These are phyloP conservation scores for Solanum megistacrolobum DNA, from an alignment of 257 asterid genomes.

Conservation along the genomic window DNA sequence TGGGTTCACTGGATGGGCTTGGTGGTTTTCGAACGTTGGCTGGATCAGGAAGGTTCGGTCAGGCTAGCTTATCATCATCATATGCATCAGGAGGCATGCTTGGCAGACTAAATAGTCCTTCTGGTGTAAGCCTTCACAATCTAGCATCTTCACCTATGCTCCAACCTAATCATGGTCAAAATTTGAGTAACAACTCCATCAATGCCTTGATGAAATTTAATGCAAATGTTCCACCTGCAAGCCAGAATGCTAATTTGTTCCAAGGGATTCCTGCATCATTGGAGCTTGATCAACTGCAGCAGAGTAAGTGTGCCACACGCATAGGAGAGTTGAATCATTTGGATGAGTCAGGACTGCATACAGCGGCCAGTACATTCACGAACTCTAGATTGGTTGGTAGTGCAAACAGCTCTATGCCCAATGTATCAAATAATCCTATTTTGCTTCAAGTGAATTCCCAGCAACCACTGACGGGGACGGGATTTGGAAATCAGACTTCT, in stretches of 20 bases:
- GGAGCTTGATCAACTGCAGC: conserved; percentile 54
- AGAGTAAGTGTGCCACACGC: conserved; percentile 17
- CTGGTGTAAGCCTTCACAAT: conserved; percentile 41
- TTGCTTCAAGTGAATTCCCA: conserved; percentile 43
- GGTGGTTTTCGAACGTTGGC: conserved; percentile 49
- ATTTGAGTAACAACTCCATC: conserved; percentile 34
- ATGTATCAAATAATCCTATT: conserved; percentile 19
- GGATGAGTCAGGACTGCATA: conserved; percentile 29
- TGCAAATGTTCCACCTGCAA: conserved; percentile 28
- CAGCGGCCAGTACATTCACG: conserved; percentile 21
- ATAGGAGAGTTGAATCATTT: conserved; percentile 24
- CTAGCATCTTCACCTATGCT: conserved; percentile 36
- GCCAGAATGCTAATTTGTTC: conserved; percentile 30
- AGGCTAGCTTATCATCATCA: conserved; percentile 44
- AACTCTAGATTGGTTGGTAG: conserved; percentile 26
- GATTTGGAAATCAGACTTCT: conserved; percentile 35
- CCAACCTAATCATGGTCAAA: conserved; percentile 48
- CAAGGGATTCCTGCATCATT: conserved; percentile 50
- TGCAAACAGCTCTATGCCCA: conserved; percentile 26
- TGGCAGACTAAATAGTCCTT: conserved; percentile 60
- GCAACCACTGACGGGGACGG: conserved; percentile 29
- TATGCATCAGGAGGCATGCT: conserved; percentile 51
- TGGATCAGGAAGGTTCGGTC: conserved; percentile 55
- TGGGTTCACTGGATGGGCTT: conserved; percentile 51
- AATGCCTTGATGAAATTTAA: conserved; percentile 37